These are phyloP conservation scores for Simplicillium sp. DNA, from an alignment of 2,329 filamentous ascomycete species.

Conservation along the genomic window DNA sequence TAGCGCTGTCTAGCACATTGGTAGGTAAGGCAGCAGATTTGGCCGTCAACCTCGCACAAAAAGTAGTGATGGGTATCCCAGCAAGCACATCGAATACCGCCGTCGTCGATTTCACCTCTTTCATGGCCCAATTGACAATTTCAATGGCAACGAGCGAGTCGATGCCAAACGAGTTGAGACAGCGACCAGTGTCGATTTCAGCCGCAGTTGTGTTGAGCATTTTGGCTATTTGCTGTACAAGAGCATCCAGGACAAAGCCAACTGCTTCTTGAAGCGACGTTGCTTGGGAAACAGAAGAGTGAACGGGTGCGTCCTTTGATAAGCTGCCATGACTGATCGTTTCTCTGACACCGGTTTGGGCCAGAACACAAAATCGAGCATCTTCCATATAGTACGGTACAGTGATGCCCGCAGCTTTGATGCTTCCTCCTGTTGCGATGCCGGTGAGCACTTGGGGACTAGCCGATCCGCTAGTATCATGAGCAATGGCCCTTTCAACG, in stretches of 20 bases:
- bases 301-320: neutral
- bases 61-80: no score
- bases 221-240: neutral
- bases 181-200: neutral
- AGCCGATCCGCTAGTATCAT: neutral
- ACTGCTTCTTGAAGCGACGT: neutral
- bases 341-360: no score
- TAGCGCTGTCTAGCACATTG: no score
- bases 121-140: slow-evolving; percentile 1
- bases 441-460: no score
- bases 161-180: neutral
- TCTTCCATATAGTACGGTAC: no score
- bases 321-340: neutral
- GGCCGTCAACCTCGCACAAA: no score
- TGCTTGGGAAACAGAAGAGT: neutral
- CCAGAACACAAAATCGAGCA: no score
- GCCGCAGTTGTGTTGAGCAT: neutral
- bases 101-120: no score
- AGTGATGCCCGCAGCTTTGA: no score
- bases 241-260: neutral
- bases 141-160: slow-evolving; percentile 1
- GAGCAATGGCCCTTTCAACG: neutral
- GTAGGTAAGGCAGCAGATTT: no score
- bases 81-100: no score
- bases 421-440: no score